Percentiles rank a stretch among this genome's conserved stretches.
These are phyloP conservation scores for Ophiostoma ips DNA, from an alignment of 2,329 filamentous ascomycete genomes.

Conservation along the genomic window DNA sequence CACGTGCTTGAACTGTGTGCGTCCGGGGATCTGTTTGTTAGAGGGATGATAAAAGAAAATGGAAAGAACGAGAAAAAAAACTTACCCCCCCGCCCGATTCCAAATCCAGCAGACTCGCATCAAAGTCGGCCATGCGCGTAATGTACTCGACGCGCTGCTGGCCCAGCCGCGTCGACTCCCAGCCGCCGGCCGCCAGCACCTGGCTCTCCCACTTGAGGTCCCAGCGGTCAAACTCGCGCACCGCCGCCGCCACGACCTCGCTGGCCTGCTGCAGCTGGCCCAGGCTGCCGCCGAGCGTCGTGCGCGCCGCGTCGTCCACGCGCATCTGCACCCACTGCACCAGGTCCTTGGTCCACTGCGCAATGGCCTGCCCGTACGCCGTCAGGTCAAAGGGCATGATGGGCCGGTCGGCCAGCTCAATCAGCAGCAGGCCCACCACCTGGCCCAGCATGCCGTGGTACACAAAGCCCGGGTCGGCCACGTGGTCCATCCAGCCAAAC, in stretches of 20 bases:
- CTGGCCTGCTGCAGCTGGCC: constrained; percentile 45
- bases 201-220: constrained; percentile 62
- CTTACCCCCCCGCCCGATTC: constrained; percentile 59
- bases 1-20: constrained; percentile 88
- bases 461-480: constrained; percentile 67
- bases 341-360: constrained; percentile 39
- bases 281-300: too few relatives aligned
- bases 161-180: constrained; percentile 57
- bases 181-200: constrained; percentile 57
- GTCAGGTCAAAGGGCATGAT: constrained; percentile 71
- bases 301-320: constrained; percentile 22
- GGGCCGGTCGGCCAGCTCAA: constrained; percentile 69
- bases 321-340: constrained; percentile 6
- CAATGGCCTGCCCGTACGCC: constrained; percentile 55
- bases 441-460: constrained; percentile 72
- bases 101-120: constrained; percentile 69
- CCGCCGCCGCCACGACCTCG: constrained; percentile 41
- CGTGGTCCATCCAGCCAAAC: constrained; percentile 68
- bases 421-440: constrained; percentile 65
- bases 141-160: constrained; percentile 64
- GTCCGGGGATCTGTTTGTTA: constrained; percentile 53
- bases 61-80: constrained; percentile 16
- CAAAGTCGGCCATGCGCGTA: constrained; percentile 63
- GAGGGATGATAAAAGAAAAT: neutral
- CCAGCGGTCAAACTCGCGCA: constrained; percentile 59